A percentile compares a stretch with the other conserved stretches of the same genome.
Evolutionary conservation across 169 alveolate species (phyloP).

Genomic region (Plasmodium berghei): DNA sequence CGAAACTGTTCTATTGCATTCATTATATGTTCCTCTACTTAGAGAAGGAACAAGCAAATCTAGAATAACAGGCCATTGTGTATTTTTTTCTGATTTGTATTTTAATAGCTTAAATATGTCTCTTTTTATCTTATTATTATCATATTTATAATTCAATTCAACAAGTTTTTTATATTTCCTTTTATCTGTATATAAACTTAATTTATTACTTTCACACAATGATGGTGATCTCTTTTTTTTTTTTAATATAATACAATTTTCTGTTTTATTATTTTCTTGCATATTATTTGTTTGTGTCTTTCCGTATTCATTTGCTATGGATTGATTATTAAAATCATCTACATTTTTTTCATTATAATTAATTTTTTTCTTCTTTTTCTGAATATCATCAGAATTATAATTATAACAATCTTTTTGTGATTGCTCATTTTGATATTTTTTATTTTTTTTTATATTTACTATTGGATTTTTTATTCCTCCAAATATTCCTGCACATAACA

Average conservation of each 20-base stretch:
- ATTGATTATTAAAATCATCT: background rate
- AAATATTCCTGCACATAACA: slow-evolving; percentile 82
- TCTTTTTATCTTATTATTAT: slow-evolving; percentile 41
- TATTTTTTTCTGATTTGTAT: slow-evolving; percentile 53
- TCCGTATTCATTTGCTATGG: background rate
- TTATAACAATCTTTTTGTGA: slow-evolving; percentile 49
- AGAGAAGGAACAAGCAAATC: slow-evolving; percentile 78
- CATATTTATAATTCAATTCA: slow-evolving; percentile 29
- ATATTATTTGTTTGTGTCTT: background rate
- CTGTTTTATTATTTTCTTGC: slow-evolving; percentile 1
- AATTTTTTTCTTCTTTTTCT: slow-evolving; percentile 47
- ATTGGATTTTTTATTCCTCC: slow-evolving; percentile 76
- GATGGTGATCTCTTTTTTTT: slow-evolving; percentile 22
- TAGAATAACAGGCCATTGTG: slow-evolving; percentile 80
- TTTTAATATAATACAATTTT: slow-evolving; percentile 6
- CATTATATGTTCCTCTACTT: slow-evolving; percentile 59
- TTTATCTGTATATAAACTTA: slow-evolving; percentile 3
- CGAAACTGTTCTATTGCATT: slow-evolving; percentile 32
- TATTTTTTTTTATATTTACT: slow-evolving; percentile 37
- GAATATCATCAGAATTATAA: slow-evolving; percentile 55
- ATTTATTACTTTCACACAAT: slow-evolving; percentile 25
- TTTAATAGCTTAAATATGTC: slow-evolving; percentile 59
- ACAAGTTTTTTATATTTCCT: slow-evolving; percentile 18
- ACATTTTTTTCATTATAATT: slow-evolving; percentile 25
- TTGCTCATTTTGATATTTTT: slow-evolving; percentile 13